A percentile compares a stretch with the other conserved stretches of the same genome.
Evolutionary conservation across 2,329 filamentous ascomycete genomes (phyloP).

Genomic region (Claviceps pazoutovae): DNA sequence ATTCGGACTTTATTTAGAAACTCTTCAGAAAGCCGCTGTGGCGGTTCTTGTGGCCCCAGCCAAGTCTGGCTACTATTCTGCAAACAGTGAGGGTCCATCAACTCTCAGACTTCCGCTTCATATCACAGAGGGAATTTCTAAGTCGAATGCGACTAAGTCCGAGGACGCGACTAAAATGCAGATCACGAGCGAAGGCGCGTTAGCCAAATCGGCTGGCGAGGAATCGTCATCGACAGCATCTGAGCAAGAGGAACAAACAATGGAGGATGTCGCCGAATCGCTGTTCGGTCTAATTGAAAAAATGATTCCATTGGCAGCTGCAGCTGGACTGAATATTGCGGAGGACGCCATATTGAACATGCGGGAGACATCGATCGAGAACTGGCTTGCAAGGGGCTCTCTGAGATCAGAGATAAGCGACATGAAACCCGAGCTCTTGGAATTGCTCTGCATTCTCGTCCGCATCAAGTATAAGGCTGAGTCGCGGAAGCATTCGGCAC

Average conservation of each 20-base stretch:
- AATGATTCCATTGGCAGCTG: conserved; percentile 8
- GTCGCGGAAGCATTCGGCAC: conserved; percentile 5
- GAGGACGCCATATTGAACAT: conserved; percentile 10
- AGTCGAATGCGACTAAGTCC: background rate
- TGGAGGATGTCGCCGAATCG: conserved; percentile 9
- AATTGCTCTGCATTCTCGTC: conserved; percentile 11
- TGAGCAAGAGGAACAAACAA: background rate
- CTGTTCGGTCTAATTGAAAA: conserved; percentile 7
- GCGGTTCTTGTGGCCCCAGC: background rate
- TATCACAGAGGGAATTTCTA: background rate
- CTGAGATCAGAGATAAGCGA: conserved; percentile 12
- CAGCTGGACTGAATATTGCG: conserved; percentile 3
- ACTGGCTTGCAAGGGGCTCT: conserved; percentile 14
- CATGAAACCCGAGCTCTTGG: conserved; percentile 11
- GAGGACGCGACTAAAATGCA: background rate
- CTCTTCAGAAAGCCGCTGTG: conserved; percentile 6
- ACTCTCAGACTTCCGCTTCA: background rate
- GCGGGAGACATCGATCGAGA: conserved; percentile 13
- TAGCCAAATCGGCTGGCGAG: conserved; percentile 3
- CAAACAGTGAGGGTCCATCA: background rate
- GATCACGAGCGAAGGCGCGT: background rate
- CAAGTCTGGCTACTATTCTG: background rate
- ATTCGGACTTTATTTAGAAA: conserved; percentile 8
- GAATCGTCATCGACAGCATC: background rate
- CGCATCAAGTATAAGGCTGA: conserved; percentile 12